phyloP scores from a whole-genome alignment of 73 alveolate genomes.

The Tetrahymena elliotti region DNA sequence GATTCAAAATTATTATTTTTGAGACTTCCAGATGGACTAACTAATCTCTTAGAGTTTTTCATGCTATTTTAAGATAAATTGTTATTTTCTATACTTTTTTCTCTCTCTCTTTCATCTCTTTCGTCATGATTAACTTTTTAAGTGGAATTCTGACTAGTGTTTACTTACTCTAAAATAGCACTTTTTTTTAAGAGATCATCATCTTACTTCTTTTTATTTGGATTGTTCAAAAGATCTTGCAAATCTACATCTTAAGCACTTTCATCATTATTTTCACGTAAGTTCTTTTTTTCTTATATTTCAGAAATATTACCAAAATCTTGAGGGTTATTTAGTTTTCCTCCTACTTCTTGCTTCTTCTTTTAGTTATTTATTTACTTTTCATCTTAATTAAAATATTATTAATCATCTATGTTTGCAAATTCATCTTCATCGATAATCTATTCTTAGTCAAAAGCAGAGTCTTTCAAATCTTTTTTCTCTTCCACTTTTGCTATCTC shows the following conservation, averaged over 20 bases:
- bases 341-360: neutral
- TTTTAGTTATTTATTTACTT: neutral
- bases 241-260: neutral
- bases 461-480: neutral
- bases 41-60: neutral
- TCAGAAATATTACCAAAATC: neutral
- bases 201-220: neutral
- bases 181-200: neutral
- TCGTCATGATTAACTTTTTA: neutral
- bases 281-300: neutral
- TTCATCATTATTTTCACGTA: neutral
- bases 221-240: neutral
- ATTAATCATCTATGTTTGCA: neutral
- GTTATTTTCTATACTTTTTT: neutral
- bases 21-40: neutral
- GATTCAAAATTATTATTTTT: neutral
- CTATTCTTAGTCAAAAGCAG: neutral
- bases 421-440: neutral
- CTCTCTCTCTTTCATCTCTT: neutral
- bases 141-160: neutral
- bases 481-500: neutral
- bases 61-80: neutral
- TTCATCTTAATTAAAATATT: neutral
- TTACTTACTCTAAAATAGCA: neutral
- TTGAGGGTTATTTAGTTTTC: neutral